A percentile compares a stretch with the other conserved stretches of the same genome.
Evolutionary conservation across 768 basidiomycete genomes (phyloP).

Genomic region (Cyclocybe aegerita): DNA sequence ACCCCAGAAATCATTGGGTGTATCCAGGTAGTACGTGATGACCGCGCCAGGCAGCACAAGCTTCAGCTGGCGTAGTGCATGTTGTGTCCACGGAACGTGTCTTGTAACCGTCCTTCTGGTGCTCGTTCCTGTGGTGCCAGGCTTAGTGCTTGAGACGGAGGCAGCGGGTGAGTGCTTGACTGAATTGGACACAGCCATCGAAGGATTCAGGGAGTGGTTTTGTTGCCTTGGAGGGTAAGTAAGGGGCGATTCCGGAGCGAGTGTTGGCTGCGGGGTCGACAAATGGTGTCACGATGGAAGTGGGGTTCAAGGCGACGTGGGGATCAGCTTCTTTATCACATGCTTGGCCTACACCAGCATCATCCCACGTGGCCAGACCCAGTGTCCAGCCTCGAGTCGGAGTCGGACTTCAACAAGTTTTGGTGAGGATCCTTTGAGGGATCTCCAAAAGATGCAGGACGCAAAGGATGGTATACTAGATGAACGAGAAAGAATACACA

Average conservation of each 20-base stretch:
- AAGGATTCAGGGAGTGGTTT: background rate
- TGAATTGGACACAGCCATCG: conserved; percentile 5
- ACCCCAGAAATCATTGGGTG: conserved; percentile 47
- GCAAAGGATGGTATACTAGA: conserved; percentile 2
- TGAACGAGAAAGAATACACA: background rate
- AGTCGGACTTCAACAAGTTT: no score
- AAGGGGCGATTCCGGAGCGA: background rate
- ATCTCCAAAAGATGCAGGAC: background rate
- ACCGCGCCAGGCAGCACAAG: conserved; percentile 70
- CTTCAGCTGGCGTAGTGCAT: conserved; percentile 70
- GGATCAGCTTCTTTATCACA: conserved; percentile 6
- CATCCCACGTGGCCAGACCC: background rate
- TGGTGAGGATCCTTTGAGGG: no score
- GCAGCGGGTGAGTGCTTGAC: background rate
- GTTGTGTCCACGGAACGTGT: conserved; percentile 33
- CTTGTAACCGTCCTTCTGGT: conserved; percentile 11
- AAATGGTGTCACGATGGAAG: background rate
- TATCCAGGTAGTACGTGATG: conserved; percentile 62
- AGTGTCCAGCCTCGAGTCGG: background rate
- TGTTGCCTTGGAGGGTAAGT: background rate
- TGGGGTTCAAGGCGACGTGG: background rate
- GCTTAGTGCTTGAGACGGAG: background rate
- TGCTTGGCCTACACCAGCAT: conserved; percentile 1
- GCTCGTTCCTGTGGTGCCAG: background rate
- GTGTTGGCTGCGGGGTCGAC: background rate